Evolutionary conservation across 139 green algal species (phyloP), one percentile per base, ranked within the genome.

Genomic region (Helicosporidium sp.): DNA sequence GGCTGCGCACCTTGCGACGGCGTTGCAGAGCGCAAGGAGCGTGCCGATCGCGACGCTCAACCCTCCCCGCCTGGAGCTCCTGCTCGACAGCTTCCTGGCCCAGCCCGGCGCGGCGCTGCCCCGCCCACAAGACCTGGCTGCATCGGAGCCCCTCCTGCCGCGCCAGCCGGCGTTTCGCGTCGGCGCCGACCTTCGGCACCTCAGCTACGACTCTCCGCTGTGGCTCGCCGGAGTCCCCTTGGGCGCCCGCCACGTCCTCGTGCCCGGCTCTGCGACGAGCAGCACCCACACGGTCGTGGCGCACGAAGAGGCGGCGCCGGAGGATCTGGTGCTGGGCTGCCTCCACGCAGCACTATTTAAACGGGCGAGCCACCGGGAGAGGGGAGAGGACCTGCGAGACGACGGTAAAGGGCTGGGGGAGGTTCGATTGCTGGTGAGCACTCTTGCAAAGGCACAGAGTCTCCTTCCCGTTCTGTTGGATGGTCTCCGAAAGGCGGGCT

Each of bases 41-140:
- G 76, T 82, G 22, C 75, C 75, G 0, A 59, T 83, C 24, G 43
- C 62, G n/a, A 82, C 69, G 2, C 61, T 83, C 49, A 82, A 79
- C 55, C 54, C 55, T 22, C 74, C 64, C 1, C 57, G 73, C 2
- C 54, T 82, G 28, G 64, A 76, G 57, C 48, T 77, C 44, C 58
- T 77, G 4, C 31, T 42, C 7, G 27, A 10, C 42, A 49, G 29
- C 4, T 58, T 28, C 24, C 35, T 41, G 12, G 26, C 42, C 26
- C 27, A 25, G 22, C 23, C 18, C 20, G 25, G 27, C 13, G 44
- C 17, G 13, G 7, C 22, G n/a, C 16, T n/a, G n/a, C n/a, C n/a
- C n/a, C n/a, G n/a, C n/a, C n/a, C n/a, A n/a, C n/a, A n/a, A n/a
- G n/a, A n/a, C n/a, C n/a, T n/a, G 35, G 23, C 44, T 41, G 37